Base-by-base conservation (phyloP, 2,329 filamentous ascomycete genomes). In the Triangularia setosa region DNA sequence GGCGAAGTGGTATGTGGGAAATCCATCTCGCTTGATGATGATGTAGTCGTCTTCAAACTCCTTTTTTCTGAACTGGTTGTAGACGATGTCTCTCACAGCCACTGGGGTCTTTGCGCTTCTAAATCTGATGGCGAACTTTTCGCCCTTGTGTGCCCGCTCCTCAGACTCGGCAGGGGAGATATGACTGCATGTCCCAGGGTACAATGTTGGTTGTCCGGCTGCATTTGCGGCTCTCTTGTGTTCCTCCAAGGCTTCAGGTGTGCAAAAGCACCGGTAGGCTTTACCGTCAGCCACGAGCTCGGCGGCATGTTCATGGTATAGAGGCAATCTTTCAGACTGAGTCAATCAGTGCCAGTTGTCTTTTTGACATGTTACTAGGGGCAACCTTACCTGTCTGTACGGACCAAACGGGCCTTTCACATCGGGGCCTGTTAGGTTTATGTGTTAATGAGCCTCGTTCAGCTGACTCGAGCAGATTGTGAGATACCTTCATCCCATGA, bases 251-350 rank as follows among this genome's bases (percentile, higher is more conserved):
- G 90, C 86, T 64, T 91, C 85, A 0, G 88, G 76, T 0, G 87
- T 87, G 78, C 95, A 99, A 80, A 99, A 99, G 76, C 95, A 99
- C 67, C 94, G 88, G 76, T 98, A 99, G 6, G 93, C 95, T 65
- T 89, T 84, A 9, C 88, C 91, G 7, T 83, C 81, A 4, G 87
- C 77, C 3, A 99, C 75, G 12, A 99, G 81, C 12, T 84, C 78
- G 52, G 90, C 76, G 6, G 90, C 88, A 73, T 97, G 87, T 63
- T 87, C 76, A 67, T 83, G 81, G 75, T 99, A 98, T 16, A 91
- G 79, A 1, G 79, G 75, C 1, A 91, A 87, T 63, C 95, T 84
- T 75, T 97, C 87, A 1, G 95, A 98, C 86, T 96, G 67, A 58
- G 27, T 21, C 33, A 25, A 64, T 27, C 14, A 56, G 67, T 55